Evolutionary conservation across 106 monocot genomes (phyloP), one percentile per base, ranked within the genome.

Genomic region (Allium sativum): DNA sequence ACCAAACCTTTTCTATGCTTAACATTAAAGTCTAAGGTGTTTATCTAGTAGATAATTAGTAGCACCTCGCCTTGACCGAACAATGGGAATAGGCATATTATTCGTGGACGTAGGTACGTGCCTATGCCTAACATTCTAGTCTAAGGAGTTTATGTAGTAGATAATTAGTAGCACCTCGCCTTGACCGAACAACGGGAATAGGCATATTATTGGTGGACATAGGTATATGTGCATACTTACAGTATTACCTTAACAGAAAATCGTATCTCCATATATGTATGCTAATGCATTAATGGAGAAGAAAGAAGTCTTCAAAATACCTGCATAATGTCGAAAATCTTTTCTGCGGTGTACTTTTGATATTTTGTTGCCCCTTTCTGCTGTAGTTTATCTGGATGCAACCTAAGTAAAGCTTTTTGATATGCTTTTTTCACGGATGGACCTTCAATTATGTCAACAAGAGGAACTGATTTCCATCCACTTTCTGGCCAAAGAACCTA

Each of bases 331-430:
- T 84, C 81, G 65, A 95, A 95, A 73, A 95, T 82, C 72, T 87
- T 90, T 73, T 90, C 87, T 56, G 90, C 95, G 44, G 82, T 81
- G 51, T 90, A 82, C 50, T 87, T 95, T 51, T 90, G 79, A 61
- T 90, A 79, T 56, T 52, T 18, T 5, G 83, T 60, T 61, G 74
- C 81, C 42, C 87, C 83, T 57, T 82, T 79, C 45, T 96, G 90
- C 59, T 96, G 95, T 48, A 96, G 71, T 59, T 96, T 96, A 67
- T 96, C 95, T 48, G 95, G 95, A 67, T 96, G 95, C 11, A 96
- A 69, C 48, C 71, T 79, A 7, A 96, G 54, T 47, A 96, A 21
- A 66, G 95, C 90, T 64, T 74, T 90, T 48, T 90, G 95, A 65
- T 90, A 96, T 47, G 87, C 79, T 73, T 70, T 95, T 65, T 78